Percentiles rank a stretch among this genome's conserved stretches.
phyloP scores from a whole-genome alignment of 2,329 filamentous ascomycete genomes.

The Aspergillus udagawae region DNA sequence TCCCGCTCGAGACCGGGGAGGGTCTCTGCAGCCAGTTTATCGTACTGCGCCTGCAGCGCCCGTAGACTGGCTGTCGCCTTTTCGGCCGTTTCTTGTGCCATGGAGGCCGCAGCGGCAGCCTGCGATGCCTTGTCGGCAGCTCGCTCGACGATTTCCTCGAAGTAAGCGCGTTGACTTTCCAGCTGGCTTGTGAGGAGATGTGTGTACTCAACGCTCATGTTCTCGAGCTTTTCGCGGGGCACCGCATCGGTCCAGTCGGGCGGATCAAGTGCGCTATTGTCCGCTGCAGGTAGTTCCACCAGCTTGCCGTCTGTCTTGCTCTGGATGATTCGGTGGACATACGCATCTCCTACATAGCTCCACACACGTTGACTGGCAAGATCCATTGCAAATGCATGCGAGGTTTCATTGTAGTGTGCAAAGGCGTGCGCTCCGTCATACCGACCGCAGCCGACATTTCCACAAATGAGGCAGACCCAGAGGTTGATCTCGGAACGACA shows the following conservation, averaged over 20 bases:
- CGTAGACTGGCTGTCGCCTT: constrained; percentile 53
- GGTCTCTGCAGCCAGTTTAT: constrained; percentile 51
- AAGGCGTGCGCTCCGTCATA: constrained; percentile 94
- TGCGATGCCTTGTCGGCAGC: constrained; percentile 83
- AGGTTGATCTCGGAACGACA: constrained; percentile 79
- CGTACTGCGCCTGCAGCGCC: constrained; percentile 56
- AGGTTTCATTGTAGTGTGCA: constrained; percentile 84
- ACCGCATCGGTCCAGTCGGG: constrained; percentile 45
- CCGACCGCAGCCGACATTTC: constrained; percentile 85
- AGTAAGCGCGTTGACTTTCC: constrained; percentile 88
- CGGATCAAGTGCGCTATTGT: constrained; percentile 40
- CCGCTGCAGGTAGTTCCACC: constrained; percentile 73
- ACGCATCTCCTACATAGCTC: constrained; percentile 95
- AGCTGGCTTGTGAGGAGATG: constrained; percentile 90
- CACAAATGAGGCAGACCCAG: constrained; percentile 94
- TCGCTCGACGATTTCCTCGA: constrained; percentile 85
- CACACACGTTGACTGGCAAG: constrained; percentile 92
- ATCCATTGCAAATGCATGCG: constrained; percentile 89
- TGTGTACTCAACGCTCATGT: constrained; percentile 89
- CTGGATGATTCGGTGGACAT: constrained; percentile 92
- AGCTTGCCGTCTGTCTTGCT: constrained; percentile 90
- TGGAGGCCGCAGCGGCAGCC: constrained; percentile 54
- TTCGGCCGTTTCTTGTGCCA: constrained; percentile 61
- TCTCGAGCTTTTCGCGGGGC: constrained; percentile 61
- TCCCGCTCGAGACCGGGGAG: constrained; percentile 70